phyloP scores from a whole-genome alignment of 2,329 filamentous ascomycete species.

The Colletotrichum agaves region DNA sequence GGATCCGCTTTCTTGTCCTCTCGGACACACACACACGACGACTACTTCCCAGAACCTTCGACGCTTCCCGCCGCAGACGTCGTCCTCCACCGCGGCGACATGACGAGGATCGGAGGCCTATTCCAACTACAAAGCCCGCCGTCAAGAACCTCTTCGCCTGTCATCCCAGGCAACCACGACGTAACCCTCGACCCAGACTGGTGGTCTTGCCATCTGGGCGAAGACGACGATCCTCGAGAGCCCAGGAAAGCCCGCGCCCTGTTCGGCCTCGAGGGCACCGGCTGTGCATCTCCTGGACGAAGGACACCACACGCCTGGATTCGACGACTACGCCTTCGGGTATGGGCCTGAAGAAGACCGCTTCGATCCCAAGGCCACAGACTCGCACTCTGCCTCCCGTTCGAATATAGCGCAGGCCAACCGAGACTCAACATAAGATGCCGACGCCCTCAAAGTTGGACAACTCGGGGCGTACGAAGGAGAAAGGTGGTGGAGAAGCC shows the following conservation, averaged over 20 bases:
- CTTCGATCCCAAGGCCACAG: neutral
- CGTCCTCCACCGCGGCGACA: neutral
- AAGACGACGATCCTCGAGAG: neutral
- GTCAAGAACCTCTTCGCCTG: neutral
- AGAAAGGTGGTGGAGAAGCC: too few species aligned
- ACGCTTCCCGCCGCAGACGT: neutral
- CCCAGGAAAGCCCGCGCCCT: neutral
- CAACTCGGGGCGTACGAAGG: too few species aligned
- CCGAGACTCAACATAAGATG: too few species aligned
- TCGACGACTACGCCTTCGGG: neutral
- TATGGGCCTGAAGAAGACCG: neutral
- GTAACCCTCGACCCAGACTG: neutral
- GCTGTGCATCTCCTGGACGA: neutral
- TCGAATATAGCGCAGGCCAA: neutral
- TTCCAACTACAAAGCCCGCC: neutral
- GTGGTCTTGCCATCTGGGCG: neutral
- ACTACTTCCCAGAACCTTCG: neutral
- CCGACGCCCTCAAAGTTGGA: too few species aligned
- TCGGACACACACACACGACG: neutral
- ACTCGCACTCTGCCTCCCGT: neutral
- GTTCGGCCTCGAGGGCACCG: neutral
- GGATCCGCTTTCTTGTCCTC: neutral
- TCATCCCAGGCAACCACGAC: conserved; percentile 7
- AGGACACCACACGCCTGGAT: neutral
- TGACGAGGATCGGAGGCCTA: neutral